These are phyloP conservation scores for Lipomyces lipofer DNA, from an alignment of 805 yeast genomes.

Conservation along the genomic window DNA sequence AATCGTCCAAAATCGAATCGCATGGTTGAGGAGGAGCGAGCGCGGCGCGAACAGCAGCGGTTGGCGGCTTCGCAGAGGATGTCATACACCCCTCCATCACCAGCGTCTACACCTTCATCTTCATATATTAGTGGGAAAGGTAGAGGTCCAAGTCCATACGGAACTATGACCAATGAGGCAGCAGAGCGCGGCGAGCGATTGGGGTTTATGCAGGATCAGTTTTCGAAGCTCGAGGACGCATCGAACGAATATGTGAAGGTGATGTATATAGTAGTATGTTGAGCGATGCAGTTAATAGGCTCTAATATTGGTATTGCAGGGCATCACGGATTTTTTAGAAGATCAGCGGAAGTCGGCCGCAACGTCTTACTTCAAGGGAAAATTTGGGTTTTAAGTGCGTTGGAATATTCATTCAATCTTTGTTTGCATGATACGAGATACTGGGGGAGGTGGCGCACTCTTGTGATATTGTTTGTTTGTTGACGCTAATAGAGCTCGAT, in stretches of 20 bases:
- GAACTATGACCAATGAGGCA: constrained; percentile 15
- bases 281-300: neutral
- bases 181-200: constrained; percentile 28
- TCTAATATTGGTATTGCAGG: constrained; percentile 3
- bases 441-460: no score
- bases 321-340: constrained; percentile 18
- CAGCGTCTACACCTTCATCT: constrained; percentile 6
- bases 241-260: constrained; percentile 27
- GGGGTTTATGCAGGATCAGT: constrained; percentile 24
- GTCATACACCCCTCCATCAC: neutral
- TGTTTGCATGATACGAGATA: no score
- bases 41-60: constrained; percentile 33
- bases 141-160: neutral
- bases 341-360: constrained; percentile 22
- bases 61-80: constrained; percentile 18
- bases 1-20: constrained; percentile 61
- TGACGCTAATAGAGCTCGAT: no score
- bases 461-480: no score
- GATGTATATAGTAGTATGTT: neutral
- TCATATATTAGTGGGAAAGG: constrained; percentile 6
- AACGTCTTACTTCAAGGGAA: constrained; percentile 24
- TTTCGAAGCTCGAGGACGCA: constrained; percentile 26
- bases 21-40: constrained; percentile 36
- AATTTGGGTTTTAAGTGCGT: constrained; percentile 15
- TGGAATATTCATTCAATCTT: no score